Conservation (phyloP, 2,329 filamentous ascomycete genomes). For the Laburnicola sp. region DNA sequence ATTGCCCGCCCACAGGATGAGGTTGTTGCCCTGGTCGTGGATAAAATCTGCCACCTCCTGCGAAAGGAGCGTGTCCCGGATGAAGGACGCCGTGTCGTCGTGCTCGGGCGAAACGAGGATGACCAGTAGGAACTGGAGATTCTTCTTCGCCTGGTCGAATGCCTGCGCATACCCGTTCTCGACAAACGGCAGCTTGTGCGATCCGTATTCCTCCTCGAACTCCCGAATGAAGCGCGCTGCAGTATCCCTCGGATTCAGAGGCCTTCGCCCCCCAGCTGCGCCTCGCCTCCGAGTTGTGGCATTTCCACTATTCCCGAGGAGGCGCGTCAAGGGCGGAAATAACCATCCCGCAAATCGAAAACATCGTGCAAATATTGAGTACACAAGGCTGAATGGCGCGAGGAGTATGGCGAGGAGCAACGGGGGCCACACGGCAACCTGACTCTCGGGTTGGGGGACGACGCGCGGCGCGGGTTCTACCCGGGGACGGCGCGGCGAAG, state of each 20-base stretch:
- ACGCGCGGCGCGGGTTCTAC: constrained; percentile 79
- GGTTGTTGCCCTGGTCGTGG: constrained; percentile 72
- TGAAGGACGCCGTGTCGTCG: constrained; percentile 83
- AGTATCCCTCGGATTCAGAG: constrained; percentile 82
- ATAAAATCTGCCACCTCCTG: constrained; percentile 74
- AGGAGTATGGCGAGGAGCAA: constrained; percentile 78
- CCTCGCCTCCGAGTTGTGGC: constrained; percentile 49
- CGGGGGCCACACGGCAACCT: constrained; percentile 69
- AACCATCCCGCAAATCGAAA: constrained; percentile 76
- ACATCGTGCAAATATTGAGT: constrained; percentile 68
- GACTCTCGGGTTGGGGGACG: constrained; percentile 70
- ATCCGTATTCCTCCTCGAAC: constrained; percentile 91
- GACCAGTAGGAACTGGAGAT: constrained; percentile 89
- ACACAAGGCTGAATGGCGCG: constrained; percentile 78
- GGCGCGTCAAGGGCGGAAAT: constrained; percentile 76
- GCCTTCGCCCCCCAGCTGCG: constrained; percentile 70
- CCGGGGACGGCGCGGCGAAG: constrained; percentile 37
- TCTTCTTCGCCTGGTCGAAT: constrained; percentile 84
- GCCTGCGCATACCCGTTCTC: constrained; percentile 92
- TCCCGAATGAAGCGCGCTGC: constrained; percentile 87
- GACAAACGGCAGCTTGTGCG: constrained; percentile 71
- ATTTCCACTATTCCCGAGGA: constrained; percentile 54
- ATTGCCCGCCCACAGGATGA: constrained; percentile 90
- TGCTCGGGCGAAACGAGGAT: constrained; percentile 89
- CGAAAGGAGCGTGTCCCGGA: constrained; percentile 78